Percentiles rank a stretch among this genome's conserved stretches.
These are phyloP conservation scores for Umbellularia californica DNA, from an alignment of 164 flowering plant genomes.

Conservation along the genomic window DNA sequence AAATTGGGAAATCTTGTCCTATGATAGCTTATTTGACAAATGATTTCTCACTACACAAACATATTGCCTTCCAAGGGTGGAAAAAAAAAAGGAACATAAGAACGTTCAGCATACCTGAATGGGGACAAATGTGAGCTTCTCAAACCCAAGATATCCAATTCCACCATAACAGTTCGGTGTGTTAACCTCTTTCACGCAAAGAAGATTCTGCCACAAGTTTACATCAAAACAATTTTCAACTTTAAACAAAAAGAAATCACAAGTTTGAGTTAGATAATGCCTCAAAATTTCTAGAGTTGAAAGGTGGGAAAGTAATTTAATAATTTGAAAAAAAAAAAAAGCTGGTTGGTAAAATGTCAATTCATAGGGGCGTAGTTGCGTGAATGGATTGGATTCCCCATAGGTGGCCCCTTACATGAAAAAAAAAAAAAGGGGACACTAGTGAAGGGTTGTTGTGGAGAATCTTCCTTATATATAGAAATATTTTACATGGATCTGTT, in stretches of 20 bases:
- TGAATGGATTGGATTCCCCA: too few relatives aligned
- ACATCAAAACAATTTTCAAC: neutral
- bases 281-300: neutral
- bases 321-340: too few relatives aligned
- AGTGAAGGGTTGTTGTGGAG: too few relatives aligned
- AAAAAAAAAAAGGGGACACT: too few relatives aligned
- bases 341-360: too few relatives aligned
- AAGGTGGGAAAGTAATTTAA: too few relatives aligned
- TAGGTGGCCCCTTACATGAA: too few relatives aligned
- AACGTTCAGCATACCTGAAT: conserved; percentile 61
- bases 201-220: conserved; percentile 70
- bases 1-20: neutral
- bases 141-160: conserved; percentile 77
- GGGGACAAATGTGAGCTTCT: conserved; percentile 85
- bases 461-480: too few relatives aligned
- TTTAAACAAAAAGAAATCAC: neutral
- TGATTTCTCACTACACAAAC: neutral
- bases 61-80: neutral
- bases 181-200: conserved; percentile 58
- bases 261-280: neutral
- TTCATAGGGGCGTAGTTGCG: too few relatives aligned
- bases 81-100: neutral
- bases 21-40: neutral
- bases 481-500: too few relatives aligned
- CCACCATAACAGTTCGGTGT: conserved; percentile 90